Conservation (phyloP, 2,329 filamentous ascomycete genomes). For the Phaeoacremonium minimum region DNA sequence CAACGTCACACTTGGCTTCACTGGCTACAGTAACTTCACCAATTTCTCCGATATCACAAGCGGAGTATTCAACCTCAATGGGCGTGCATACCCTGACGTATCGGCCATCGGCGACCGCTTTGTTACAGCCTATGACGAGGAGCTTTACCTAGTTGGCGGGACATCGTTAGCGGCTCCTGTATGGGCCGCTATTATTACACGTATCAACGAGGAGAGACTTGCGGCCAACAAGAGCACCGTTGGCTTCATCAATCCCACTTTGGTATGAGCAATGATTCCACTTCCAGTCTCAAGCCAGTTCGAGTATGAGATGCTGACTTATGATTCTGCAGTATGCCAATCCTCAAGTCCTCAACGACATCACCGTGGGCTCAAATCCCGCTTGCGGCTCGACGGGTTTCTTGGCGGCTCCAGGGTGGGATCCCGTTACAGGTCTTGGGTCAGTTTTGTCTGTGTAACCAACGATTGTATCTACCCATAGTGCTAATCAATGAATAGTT, state of each 20-base stretch:
- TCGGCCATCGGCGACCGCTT: slow-evolving; percentile 19
- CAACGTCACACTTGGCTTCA: slow-evolving; percentile 10
- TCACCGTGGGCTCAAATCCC: slow-evolving; percentile 21
- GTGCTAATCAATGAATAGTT: too few species aligned
- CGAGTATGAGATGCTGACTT: not conserved
- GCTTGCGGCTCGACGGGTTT: slow-evolving; percentile 25
- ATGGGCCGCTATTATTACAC: slow-evolving; percentile 52
- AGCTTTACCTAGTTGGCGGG: slow-evolving; percentile 34
- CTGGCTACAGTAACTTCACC: slow-evolving; percentile 11
- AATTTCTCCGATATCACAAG: slow-evolving; percentile 10
- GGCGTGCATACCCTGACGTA: slow-evolving; percentile 20
- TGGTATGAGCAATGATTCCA: too few species aligned
- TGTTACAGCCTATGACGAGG: slow-evolving; percentile 18
- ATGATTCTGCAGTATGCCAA: slow-evolving; percentile 21
- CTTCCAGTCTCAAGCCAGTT: too few species aligned
- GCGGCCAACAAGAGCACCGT: slow-evolving; percentile 35
- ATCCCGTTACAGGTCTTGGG: slow-evolving; percentile 18
- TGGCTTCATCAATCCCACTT: slow-evolving; percentile 25
- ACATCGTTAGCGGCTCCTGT: slow-evolving; percentile 54
- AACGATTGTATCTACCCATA: too few species aligned
- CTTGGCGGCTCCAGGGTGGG: slow-evolving; percentile 19
- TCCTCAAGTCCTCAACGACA: slow-evolving; percentile 23
- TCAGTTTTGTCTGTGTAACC: too few species aligned
- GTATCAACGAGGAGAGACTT: slow-evolving; percentile 59
- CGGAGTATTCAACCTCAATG: slow-evolving; percentile 15